These are phyloP conservation scores for Petrea volubilis DNA, from an alignment of 257 asterid species.

Conservation along the genomic window DNA sequence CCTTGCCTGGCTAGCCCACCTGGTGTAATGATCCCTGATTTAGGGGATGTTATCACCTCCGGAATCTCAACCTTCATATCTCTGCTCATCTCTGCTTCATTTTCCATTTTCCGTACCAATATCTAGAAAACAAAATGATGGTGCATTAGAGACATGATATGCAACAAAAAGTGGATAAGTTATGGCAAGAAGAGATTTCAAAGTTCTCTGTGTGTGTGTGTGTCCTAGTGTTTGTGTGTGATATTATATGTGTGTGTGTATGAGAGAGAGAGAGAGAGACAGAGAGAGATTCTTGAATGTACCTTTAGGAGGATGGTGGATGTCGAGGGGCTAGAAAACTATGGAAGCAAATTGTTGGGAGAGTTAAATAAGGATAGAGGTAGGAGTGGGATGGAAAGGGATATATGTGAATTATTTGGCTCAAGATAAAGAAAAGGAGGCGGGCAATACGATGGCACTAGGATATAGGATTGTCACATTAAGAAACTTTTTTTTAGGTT, in stretches of 20 bases:
- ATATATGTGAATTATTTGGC: constrained; percentile 19
- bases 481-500: background rate
- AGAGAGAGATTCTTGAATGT: background rate
- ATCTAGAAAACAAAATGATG: background rate
- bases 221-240: too few relatives aligned
- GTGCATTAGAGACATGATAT: background rate
- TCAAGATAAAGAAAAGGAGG: constrained; percentile 46
- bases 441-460: constrained; percentile 1
- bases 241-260: too few relatives aligned
- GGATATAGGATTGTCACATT: background rate
- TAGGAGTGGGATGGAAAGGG: constrained; percentile 15
- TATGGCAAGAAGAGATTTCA: background rate
- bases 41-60: background rate
- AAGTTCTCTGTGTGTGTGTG: too few relatives aligned
- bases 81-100: constrained; percentile 33
- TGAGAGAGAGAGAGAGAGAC: background rate
- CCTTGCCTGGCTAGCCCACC: constrained; percentile 70
- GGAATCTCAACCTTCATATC: constrained; percentile 57
- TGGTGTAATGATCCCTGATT: constrained; percentile 24
- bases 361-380: background rate
- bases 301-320: constrained; percentile 10
- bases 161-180: background rate
- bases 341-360: constrained; percentile 19
- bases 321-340: constrained; percentile 1
- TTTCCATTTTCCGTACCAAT: constrained; percentile 39